phyloP scores from a whole-genome alignment of 371 early-diverging fungal genomes.

The Mortierella sp. region DNA sequence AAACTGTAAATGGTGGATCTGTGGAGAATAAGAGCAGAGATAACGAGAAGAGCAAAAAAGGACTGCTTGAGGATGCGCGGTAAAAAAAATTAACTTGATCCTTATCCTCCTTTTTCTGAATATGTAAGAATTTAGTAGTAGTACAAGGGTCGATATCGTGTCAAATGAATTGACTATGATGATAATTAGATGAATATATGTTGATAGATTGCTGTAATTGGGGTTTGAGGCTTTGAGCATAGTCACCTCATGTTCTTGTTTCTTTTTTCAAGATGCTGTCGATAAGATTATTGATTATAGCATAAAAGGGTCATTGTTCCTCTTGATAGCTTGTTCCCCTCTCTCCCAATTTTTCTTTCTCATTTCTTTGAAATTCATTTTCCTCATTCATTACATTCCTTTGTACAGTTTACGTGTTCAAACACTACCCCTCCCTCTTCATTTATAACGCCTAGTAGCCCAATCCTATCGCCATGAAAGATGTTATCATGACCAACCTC shows the following conservation, averaged over 20 bases:
- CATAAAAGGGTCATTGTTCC: background rate
- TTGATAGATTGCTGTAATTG: no score
- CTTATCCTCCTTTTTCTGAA: background rate
- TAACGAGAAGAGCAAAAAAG: background rate
- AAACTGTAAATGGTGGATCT: background rate
- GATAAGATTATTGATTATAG: background rate
- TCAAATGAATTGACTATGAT: no score
- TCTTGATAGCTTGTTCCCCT: background rate
- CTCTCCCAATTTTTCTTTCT: conserved; percentile 1
- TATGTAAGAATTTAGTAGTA: no score
- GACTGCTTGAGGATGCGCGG: background rate
- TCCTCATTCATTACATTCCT: background rate
- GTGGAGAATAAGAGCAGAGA: background rate
- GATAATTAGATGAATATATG: no score
- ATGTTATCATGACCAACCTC: conserved; percentile 60
- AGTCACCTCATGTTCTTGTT: no score
- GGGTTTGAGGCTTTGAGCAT: no score
- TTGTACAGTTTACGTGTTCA: conserved; percentile 9
- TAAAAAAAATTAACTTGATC: background rate
- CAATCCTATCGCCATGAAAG: conserved; percentile 12
- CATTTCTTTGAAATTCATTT: background rate
- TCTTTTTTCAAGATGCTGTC: background rate
- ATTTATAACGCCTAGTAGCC: background rate
- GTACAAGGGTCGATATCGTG: no score
- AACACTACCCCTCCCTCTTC: background rate